Evolutionary conservation across 768 basidiomycete species (phyloP).

Genomic region (Leccinum arenicola): DNA sequence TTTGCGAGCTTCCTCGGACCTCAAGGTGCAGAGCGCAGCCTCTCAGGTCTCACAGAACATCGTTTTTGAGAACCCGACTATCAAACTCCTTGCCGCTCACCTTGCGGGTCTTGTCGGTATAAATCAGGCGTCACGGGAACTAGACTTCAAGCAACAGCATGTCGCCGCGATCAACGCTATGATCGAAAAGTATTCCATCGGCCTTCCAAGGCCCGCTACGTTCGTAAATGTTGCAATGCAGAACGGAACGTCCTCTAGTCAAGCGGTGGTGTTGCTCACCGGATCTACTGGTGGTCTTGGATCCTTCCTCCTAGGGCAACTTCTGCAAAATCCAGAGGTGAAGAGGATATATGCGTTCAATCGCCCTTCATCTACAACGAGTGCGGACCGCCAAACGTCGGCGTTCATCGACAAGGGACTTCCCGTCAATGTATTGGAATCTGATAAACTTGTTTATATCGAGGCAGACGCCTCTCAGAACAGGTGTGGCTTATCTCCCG

Average conservation of each 20-base stretch:
- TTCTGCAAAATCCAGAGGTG: constrained; percentile 24
- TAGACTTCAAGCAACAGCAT: not conserved
- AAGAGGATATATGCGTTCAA: constrained; percentile 34
- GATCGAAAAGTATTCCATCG: constrained; percentile 11
- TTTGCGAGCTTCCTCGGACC: constrained; percentile 25
- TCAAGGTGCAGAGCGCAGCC: constrained; percentile 17
- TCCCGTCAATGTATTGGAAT: constrained; percentile 26
- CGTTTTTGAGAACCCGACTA: constrained; percentile 38
- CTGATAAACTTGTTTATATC: constrained; percentile 33
- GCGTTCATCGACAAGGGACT: constrained; percentile 36
- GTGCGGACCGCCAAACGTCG: constrained; percentile 26
- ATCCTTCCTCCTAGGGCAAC: constrained; percentile 32
- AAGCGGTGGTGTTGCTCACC: constrained; percentile 26
- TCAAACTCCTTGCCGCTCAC: constrained; percentile 13
- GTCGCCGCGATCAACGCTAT: constrained; percentile 31
- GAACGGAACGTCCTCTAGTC: not conserved
- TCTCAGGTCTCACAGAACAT: constrained; percentile 26
- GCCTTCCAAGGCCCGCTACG: not conserved
- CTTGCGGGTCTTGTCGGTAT: constrained; percentile 8
- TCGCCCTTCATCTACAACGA: constrained; percentile 15
- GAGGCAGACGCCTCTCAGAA: constrained; percentile 35
- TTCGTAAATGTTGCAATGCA: not conserved
- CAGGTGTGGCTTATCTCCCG: constrained; percentile 27
- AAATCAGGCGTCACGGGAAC: not conserved
- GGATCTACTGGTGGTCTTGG: constrained; percentile 45